Conservation (phyloP, 441 rosid genomes). For the Iberis amara region DNA sequence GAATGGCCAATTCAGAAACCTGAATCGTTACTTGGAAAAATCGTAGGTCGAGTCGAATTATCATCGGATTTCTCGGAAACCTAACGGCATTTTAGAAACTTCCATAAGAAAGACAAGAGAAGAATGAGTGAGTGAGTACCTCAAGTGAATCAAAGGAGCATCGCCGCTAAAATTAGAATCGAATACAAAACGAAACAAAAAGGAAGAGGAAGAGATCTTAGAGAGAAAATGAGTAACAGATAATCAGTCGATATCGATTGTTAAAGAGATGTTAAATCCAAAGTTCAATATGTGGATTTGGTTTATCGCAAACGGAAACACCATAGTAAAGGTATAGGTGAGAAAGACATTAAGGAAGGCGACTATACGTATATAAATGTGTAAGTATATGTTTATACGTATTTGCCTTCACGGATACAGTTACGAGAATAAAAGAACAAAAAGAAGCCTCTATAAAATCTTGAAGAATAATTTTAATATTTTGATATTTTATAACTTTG, state of each 20-base stretch:
- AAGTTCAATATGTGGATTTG: conserved; percentile 26
- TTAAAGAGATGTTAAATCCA: not conserved
- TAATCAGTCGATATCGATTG: conserved; percentile 20
- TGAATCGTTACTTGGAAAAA: conserved; percentile 12
- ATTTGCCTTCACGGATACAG: conserved; percentile 35
- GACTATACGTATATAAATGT: conserved; percentile 29
- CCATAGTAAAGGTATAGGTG: conserved; percentile 26
- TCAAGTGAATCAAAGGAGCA: conserved; percentile 34
- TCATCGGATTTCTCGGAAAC: conserved; percentile 28
- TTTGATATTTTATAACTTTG: conserved; percentile 17
- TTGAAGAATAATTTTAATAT: not conserved
- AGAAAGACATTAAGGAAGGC: conserved; percentile 24
- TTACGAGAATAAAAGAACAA: conserved; percentile 22
- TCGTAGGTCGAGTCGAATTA: not conserved
- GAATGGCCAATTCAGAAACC: conserved; percentile 7
- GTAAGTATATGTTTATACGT: conserved; percentile 30
- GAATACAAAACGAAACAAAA: conserved; percentile 8
- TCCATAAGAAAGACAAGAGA: conserved; percentile 5
- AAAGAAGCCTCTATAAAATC: conserved; percentile 19
- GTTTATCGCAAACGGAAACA: conserved; percentile 28
- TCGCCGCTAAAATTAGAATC: conserved; percentile 24
- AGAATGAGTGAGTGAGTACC: conserved; percentile 22
- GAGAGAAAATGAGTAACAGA: conserved; percentile 5
- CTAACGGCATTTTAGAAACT: conserved; percentile 28
- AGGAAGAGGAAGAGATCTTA: conserved; percentile 24